Base-by-base conservation (phyloP, 106 monocot species). In the Narthecium ossifragum region DNA sequence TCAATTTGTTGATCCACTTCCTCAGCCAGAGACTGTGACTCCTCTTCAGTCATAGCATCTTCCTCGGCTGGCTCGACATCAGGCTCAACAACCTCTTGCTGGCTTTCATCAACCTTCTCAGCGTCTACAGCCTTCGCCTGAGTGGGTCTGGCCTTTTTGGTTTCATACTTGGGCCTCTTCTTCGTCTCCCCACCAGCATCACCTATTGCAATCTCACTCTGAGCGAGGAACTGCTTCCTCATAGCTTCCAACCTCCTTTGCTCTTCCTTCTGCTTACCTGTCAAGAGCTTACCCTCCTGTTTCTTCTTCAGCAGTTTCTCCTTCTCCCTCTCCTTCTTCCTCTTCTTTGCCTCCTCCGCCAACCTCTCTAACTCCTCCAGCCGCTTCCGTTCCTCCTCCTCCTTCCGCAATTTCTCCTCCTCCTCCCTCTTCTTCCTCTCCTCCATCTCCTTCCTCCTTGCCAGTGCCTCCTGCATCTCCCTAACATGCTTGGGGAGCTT, bases 271-370 rank as follows among this genome's bases (percentile, higher is more conserved):
- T 89, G 88, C 70, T 82, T 93, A n/a, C 74, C 85, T 13, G 88
- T 93, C 51, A 93, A 54, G 25, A 83, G 68, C 51, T 77, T 85
- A 34, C 93, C 88, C 60, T 94, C 89, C 76, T 73, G 74, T 70
- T 76, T 89, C 77, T 78, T 94, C 80, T 83, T 85, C 40, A 76
- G 61, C 51, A 72, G 37, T 66, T 83, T 83, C 74, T 94, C 93
- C 77, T 94, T 94, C 62, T 94, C 94, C 60, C 66, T 94, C 66
- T 90, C 89, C 65, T 89, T 90, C 77, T 90, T 94, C 73, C 77
- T 72, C 77, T 70, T 69, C 73, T 86, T 94, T 13, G 69, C 79
- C 75, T 89, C 88, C 67, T 93, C 93, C 1, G 76, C 80, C 23
- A 72, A 66, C 57, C 94, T 82, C 86, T 83, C 89, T 6, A 41